phyloP scores from a whole-genome alignment of 2,329 filamentous ascomycete species.

The Acrodontium crateriforme region DNA sequence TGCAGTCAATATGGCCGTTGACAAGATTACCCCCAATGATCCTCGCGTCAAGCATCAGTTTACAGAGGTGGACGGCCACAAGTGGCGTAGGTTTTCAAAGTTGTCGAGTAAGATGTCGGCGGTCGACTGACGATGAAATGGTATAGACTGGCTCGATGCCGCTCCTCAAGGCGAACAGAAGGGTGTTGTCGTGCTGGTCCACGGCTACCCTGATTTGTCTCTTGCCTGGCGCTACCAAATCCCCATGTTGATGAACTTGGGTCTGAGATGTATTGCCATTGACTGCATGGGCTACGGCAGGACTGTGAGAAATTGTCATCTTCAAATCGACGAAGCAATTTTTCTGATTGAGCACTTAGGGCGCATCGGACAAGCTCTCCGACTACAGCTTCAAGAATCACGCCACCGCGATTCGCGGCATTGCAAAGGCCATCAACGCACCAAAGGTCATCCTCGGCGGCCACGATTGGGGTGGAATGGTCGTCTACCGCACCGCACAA shows the following conservation, averaged over 20 bases:
- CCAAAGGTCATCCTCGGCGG: constrained; percentile 64
- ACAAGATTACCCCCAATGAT: constrained; percentile 13
- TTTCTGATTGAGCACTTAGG: constrained; percentile 1
- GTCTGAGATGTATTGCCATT: constrained; percentile 66
- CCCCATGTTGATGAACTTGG: constrained; percentile 56
- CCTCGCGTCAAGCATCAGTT: constrained; percentile 33
- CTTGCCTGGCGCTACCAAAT: constrained; percentile 87
- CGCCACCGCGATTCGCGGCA: constrained; percentile 58
- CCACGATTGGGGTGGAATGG: constrained; percentile 78
- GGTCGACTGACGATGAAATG: not conserved
- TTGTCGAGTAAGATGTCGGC: not conserved
- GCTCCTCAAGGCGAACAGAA: constrained; percentile 14
- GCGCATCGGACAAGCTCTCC: constrained; percentile 23
- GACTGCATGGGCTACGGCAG: constrained; percentile 79
- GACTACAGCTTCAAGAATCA: constrained; percentile 61
- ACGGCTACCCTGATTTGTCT: constrained; percentile 72
- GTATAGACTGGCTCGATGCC: not conserved
- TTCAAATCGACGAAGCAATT: not conserved
- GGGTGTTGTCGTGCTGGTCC: constrained; percentile 45
- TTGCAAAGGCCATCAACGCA: constrained; percentile 46
- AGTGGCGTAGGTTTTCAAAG: constrained; percentile 42
- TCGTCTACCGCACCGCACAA: constrained; percentile 61
- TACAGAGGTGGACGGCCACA: constrained; percentile 51
- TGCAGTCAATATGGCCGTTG: constrained; percentile 9
- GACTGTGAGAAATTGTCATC: constrained; percentile 42